phyloP scores from a whole-genome alignment of 2,329 filamentous ascomycete genomes.

The Dactylellina haptotyla region DNA sequence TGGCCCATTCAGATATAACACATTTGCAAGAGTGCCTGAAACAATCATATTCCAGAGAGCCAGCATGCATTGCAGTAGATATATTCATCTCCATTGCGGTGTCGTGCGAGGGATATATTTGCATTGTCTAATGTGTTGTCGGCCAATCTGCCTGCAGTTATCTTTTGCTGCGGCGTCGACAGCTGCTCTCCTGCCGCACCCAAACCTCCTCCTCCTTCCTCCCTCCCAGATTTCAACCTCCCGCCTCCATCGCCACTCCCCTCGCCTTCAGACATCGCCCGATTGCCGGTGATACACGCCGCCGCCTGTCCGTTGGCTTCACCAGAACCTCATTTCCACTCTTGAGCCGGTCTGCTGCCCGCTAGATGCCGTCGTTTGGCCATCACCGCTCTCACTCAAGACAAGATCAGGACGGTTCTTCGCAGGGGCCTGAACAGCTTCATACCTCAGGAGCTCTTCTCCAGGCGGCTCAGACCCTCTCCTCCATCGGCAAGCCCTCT shows the following conservation, averaged over 20 bases:
- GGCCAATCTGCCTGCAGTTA: too few relatives aligned
- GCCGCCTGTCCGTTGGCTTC: background rate
- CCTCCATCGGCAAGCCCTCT: conserved; percentile 51
- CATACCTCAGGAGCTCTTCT: conserved; percentile 45
- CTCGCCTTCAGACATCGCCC: conserved; percentile 6
- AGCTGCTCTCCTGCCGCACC: background rate
- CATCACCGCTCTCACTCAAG: conserved; percentile 51
- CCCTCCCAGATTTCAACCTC: background rate
- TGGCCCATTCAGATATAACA: too few relatives aligned
- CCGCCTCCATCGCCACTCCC: background rate
- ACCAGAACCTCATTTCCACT: background rate
- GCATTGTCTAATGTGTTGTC: conserved; percentile 23
- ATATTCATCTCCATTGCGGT: too few relatives aligned
- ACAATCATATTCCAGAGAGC: too few relatives aligned
- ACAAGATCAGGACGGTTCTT: conserved; percentile 39
- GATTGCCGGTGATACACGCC: conserved; percentile 12
- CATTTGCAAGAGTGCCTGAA: too few relatives aligned
- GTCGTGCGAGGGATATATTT: too few relatives aligned
- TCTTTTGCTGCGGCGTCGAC: too few relatives aligned
- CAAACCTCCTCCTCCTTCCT: background rate
- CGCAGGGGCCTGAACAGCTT: conserved; percentile 42
- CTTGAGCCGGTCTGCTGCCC: background rate
- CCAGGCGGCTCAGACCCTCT: conserved; percentile 46
- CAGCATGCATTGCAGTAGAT: too few relatives aligned
- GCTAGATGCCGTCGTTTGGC: conserved; percentile 46